Evolutionary conservation across 1,139 yeast species (phyloP).

Genomic region (Suhomyces coccinellae): DNA sequence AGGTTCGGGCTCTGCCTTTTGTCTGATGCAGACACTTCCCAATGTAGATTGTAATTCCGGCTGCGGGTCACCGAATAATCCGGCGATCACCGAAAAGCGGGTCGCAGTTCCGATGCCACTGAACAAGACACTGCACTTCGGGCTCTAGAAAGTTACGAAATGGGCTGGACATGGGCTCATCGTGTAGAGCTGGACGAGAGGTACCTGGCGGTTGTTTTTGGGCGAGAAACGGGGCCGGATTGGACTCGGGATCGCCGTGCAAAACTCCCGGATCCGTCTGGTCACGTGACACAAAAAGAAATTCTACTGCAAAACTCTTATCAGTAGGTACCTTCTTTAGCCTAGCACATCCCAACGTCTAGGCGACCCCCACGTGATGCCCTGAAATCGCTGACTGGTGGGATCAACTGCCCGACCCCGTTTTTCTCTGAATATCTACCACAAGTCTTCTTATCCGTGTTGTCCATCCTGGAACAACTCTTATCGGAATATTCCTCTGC

Average conservation of each 20-base stretch:
- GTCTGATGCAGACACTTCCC: no score
- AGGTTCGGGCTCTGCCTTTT: no score
- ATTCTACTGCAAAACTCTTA: neutral
- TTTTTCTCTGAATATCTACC: neutral
- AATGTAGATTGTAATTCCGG: neutral
- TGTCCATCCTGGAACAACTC: neutral
- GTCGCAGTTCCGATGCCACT: neutral
- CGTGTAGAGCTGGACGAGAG: no score
- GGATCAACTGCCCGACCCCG: neutral
- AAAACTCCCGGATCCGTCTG: neutral
- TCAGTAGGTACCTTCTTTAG: neutral
- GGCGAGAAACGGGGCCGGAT: no score
- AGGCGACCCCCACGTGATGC: neutral
- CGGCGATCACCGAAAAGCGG: neutral
- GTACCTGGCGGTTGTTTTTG: no score
- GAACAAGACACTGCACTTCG: no score
- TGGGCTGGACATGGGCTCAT: no score
- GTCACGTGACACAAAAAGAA: neutral
- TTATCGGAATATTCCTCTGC: neutral
- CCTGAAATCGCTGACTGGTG: neutral
- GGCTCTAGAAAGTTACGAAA: no score
- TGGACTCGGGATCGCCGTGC: neutral
- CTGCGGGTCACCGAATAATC: neutral
- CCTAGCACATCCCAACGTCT: no score
- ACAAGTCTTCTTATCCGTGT: no score